Percentiles rank a stretch among this genome's conserved stretches.
These are phyloP conservation scores for Colletotrichum caudatum DNA, from an alignment of 2,329 filamentous ascomycete species.

Conservation along the genomic window DNA sequence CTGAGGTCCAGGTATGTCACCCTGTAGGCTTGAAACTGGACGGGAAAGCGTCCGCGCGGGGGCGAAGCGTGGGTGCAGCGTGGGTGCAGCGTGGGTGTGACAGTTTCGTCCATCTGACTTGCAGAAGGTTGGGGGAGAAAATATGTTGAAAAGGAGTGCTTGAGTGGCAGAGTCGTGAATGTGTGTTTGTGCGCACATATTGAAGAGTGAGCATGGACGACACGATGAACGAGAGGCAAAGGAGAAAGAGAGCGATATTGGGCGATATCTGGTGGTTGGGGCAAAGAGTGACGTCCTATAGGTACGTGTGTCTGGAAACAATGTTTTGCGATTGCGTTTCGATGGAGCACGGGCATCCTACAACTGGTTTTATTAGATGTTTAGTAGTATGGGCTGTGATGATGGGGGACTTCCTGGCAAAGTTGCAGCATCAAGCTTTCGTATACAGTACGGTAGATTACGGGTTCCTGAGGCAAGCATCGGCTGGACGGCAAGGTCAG, in stretches of 20 bases:
- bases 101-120: constrained; percentile 25
- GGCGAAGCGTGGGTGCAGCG: constrained; percentile 29
- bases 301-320: constrained; percentile 39
- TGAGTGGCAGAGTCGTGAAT: neutral
- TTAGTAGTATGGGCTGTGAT: neutral
- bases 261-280: neutral
- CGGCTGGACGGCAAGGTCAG: neutral
- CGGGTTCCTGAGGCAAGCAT: neutral
- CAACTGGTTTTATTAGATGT: constrained; percentile 1
- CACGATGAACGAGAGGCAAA: neutral
- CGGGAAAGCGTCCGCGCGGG: constrained; percentile 32
- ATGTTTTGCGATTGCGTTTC: constrained; percentile 38
- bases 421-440: neutral
- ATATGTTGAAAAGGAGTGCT: constrained; percentile 7
- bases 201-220: constrained; percentile 6
- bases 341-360: constrained; percentile 29
- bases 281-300: constrained; percentile 20
- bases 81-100: constrained; percentile 15
- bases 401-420: neutral
- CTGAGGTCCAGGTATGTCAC: constrained; percentile 29
- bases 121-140: constrained; percentile 6
- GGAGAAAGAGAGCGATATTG: neutral
- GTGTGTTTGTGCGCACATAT: constrained; percentile 28
- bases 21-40: constrained; percentile 35
- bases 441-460: neutral